phyloP scores from a whole-genome alignment of 78 protist species.

The Dictyostelium firmibasis region DNA sequence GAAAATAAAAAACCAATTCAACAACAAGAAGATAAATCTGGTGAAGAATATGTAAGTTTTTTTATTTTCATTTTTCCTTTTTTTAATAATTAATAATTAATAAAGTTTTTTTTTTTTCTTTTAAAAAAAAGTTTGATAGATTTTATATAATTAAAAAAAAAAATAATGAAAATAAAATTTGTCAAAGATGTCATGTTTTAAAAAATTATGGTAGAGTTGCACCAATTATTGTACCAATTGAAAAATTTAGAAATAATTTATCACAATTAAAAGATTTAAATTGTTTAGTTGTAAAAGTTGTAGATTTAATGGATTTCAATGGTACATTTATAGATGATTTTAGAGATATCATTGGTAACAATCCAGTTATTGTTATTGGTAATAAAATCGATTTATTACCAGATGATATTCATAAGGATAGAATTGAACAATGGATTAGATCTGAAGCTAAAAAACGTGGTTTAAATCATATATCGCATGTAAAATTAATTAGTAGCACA shows the following conservation, averaged over 20 bases:
- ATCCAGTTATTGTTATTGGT: slow-evolving; percentile 63
- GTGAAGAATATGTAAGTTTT: slow-evolving; percentile 20
- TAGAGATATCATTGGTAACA: slow-evolving; percentile 53
- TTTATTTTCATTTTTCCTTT: neutral
- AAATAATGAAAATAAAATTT: neutral
- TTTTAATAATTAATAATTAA: neutral
- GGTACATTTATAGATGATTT: slow-evolving; percentile 59
- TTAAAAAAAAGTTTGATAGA: neutral
- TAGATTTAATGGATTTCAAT: slow-evolving; percentile 75
- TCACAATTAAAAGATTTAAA: slow-evolving; percentile 24
- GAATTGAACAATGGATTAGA: slow-evolving; percentile 60
- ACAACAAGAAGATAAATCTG: neutral
- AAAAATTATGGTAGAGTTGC: slow-evolving; percentile 66
- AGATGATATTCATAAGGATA: slow-evolving; percentile 31
- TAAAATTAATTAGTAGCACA: neutral
- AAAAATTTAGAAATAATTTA: slow-evolving; percentile 17
- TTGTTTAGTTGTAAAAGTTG: slow-evolving; percentile 62
- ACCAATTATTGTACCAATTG: slow-evolving; percentile 49
- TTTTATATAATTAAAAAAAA: slow-evolving; percentile 3
- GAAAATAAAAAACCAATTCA: neutral
- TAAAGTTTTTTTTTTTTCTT: neutral
- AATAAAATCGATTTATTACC: slow-evolving; percentile 76
- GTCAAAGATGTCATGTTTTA: slow-evolving; percentile 80
- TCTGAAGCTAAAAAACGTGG: slow-evolving; percentile 16
- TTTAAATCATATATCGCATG: slow-evolving; percentile 7